Percentiles rank a stretch among this genome's conserved stretches.
These are phyloP conservation scores for Fusarium foetens DNA, from an alignment of 2,329 filamentous ascomycete species.

Conservation along the genomic window DNA sequence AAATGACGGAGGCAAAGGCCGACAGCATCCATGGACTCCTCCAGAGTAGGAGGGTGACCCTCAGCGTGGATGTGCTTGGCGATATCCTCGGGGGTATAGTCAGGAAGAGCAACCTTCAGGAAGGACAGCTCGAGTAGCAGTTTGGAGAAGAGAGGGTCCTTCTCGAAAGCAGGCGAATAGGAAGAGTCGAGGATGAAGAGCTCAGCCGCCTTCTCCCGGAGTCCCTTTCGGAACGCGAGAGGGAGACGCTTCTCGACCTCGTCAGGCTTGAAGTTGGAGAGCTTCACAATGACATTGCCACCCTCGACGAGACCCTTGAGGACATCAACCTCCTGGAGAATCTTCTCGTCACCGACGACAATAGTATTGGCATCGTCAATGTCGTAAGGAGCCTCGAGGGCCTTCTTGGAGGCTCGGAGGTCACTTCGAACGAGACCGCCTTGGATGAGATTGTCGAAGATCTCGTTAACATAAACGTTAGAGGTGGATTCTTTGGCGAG, in stretches of 20 bases:
- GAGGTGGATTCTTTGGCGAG: conserved; percentile 78
- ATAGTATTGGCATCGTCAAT: conserved; percentile 81
- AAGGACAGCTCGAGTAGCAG: conserved; percentile 84
- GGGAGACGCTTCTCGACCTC: conserved; percentile 90
- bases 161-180: conserved; percentile 73
- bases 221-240: conserved; percentile 72
- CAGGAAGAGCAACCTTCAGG: conserved; percentile 77
- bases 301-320: conserved; percentile 74
- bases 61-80: conserved; percentile 72
- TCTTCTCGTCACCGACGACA: conserved; percentile 80
- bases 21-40: conserved; percentile 73
- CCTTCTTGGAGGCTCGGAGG: conserved; percentile 83
- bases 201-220: conserved; percentile 75
- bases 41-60: conserved; percentile 60
- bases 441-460: conserved; percentile 71
- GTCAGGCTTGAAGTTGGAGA: conserved; percentile 84
- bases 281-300: conserved; percentile 78
- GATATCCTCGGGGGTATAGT: conserved; percentile 69
- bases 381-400: conserved; percentile 85
- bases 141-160: conserved; percentile 70
- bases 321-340: conserved; percentile 82
- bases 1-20: conserved; percentile 76
- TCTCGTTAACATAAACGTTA: conserved; percentile 71
- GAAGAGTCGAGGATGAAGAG: conserved; percentile 81
- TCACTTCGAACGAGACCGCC: conserved; percentile 88